These are phyloP conservation scores for Hymenoscyphus occultus DNA, from an alignment of 2,329 filamentous ascomycete species.

Conservation along the genomic window DNA sequence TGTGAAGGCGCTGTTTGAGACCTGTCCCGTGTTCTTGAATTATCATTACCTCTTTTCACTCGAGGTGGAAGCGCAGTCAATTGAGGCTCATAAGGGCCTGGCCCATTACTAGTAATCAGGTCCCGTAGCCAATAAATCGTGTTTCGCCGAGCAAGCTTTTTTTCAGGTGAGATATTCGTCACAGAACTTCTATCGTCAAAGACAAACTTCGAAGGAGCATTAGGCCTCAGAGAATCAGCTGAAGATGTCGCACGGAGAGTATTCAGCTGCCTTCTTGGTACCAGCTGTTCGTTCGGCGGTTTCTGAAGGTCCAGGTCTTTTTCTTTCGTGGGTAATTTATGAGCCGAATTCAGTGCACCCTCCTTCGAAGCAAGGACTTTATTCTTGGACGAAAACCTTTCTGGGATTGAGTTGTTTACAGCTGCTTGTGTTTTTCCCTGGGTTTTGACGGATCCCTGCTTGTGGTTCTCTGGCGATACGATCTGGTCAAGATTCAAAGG, in stretches of 20 bases:
- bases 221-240: constrained; percentile 16
- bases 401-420: constrained; percentile 21
- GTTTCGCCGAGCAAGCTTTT: constrained; percentile 21
- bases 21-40: constrained; percentile 12
- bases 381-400: constrained; percentile 26
- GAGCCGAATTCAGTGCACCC: constrained; percentile 12
- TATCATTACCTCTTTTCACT: constrained; percentile 17
- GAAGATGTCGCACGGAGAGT: constrained; percentile 22
- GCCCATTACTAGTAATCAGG: constrained; percentile 26
- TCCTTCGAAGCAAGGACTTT: constrained; percentile 19
- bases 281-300: constrained; percentile 15
- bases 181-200: constrained; percentile 14
- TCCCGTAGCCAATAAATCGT: constrained; percentile 34
- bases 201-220: not conserved
- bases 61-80: constrained; percentile 33
- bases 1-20: constrained; percentile 18
- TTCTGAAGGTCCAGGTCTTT: not conserved
- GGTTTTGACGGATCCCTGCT: constrained; percentile 7
- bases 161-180: constrained; percentile 14
- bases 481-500: constrained; percentile 19
- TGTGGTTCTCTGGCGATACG: constrained; percentile 12
- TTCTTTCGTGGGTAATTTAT: constrained; percentile 6
- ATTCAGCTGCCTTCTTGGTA: constrained; percentile 6
- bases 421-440: constrained; percentile 14
- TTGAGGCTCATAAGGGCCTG: constrained; percentile 27